Evolutionary conservation across 164 flowering plant species (phyloP), one percentile per base, ranked within the genome.

Genomic region (Hamamelis virginiana): DNA sequence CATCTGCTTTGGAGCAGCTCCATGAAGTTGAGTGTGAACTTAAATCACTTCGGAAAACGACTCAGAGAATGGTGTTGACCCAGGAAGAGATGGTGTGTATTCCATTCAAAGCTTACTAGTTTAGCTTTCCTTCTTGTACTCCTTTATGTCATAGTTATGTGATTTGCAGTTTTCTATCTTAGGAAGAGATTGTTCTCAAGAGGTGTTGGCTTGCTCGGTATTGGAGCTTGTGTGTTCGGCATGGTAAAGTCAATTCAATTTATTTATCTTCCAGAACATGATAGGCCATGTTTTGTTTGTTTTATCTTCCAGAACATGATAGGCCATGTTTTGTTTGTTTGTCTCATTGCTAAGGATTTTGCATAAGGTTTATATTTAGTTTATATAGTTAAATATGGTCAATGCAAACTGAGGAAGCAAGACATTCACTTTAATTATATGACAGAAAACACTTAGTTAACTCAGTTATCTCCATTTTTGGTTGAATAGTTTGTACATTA

Each of bases 161-260:
- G 59, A 69, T 76, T 56, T 62, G 44, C 67, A 70, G 66, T 74
- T 71, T 61, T 68, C 65, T 58, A 44, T 84, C 59, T 67, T 74
- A 93, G 98, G 99, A 95, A 76, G 98, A 93, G 80, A 90, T 92
- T 44, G 94, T 95, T 75, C 83, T 95, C 38, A 95, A 93, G 87
- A 89, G 99, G 79, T 95, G 98, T 66, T 95, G 99, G 99, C 96
- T 95, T 78, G 91, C 99, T 66, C 88, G 93, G 41, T 89, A 90
- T 73, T 95, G 99, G 99, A 80, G 78, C 50, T 80, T 95, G 77
- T 90, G 94, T 69, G 86, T 90, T 73, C 75, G 66, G 67, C 71
- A 87, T 79, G 97, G 99, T 94, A 88, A 78, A 63, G 33, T 28
- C 9, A 59, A 61, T 62, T 68, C 53, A 4, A 41, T 56, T 43